A percentile compares a stretch with the other conserved stretches of the same genome.
Evolutionary conservation across 805 yeast genomes (phyloP).

Genomic region (Candida nitratophila): DNA sequence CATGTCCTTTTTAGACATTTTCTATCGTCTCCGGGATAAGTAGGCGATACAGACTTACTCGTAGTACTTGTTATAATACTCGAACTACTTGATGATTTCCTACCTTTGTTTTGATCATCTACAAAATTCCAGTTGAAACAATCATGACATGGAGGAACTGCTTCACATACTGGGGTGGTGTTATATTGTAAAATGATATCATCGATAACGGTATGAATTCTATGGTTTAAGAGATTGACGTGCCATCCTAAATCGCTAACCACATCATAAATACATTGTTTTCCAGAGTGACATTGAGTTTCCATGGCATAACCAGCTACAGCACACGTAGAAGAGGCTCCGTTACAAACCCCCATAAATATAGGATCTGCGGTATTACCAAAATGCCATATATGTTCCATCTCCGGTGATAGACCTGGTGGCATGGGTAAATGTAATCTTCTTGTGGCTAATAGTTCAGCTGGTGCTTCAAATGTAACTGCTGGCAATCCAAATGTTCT

Average conservation of each 20-base stretch:
- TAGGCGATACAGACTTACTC: conserved; percentile 11
- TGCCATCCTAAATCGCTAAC: conserved; percentile 89
- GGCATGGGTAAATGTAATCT: conserved; percentile 89
- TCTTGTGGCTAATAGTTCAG: conserved; percentile 75
- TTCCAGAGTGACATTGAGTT: conserved; percentile 88
- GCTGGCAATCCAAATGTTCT: conserved; percentile 87
- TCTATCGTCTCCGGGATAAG: conserved; percentile 13
- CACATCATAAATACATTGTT: conserved; percentile 80
- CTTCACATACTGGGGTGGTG: conserved; percentile 64
- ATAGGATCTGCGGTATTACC: conserved; percentile 98
- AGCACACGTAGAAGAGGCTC: conserved; percentile 83
- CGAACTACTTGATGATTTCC: conserved; percentile 21
- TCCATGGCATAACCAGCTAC: conserved; percentile 97
- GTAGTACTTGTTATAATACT: conserved; percentile 7
- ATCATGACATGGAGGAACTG: conserved; percentile 80
- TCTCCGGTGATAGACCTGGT: conserved; percentile 73
- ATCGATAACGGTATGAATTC: conserved; percentile 87
- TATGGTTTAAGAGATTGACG: conserved; percentile 78
- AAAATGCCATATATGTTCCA: conserved; percentile 88
- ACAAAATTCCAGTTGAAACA: conserved; percentile 86
- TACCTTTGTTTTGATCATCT: conserved; percentile 28
- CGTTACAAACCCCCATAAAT: conserved; percentile 93
- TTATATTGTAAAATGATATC: conserved; percentile 68
- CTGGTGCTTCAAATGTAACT: conserved; percentile 90
- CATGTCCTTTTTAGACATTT: conserved; percentile 52